phyloP scores from a whole-genome alignment of 2,329 filamentous ascomycete species.

The Hymenoscyphus fructigenus region DNA sequence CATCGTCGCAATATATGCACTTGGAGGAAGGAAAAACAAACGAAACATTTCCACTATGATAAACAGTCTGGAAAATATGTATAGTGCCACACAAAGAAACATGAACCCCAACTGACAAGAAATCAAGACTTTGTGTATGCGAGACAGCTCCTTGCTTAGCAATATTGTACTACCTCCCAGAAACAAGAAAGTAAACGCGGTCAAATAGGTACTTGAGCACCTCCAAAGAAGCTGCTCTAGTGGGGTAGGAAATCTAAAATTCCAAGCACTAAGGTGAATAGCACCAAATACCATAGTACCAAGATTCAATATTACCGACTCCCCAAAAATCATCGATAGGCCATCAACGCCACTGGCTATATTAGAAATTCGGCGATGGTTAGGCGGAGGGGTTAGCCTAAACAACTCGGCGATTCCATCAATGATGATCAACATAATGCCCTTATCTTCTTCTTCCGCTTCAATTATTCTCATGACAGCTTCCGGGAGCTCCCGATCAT shows the following conservation, averaged over 20 bases:
- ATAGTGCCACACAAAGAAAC: too few relatives aligned
- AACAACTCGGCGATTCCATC: background rate
- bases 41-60: slow-evolving; percentile 1
- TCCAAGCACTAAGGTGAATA: slow-evolving; percentile 23
- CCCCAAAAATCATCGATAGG: too few relatives aligned
- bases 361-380: background rate
- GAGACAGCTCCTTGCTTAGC: too few relatives aligned
- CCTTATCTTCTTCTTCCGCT: background rate
- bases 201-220: background rate
- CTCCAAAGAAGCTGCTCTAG: slow-evolving; percentile 6
- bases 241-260: slow-evolving; percentile 20
- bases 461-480: background rate
- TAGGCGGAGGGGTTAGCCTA: background rate
- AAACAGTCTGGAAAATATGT: background rate
- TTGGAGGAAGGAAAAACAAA: background rate
- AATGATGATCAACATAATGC: background rate
- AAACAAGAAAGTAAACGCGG: too few relatives aligned
- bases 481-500: background rate
- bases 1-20: background rate
- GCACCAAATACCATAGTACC: slow-evolving; percentile 17
- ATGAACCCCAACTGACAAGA: too few relatives aligned
- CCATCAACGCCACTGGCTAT: background rate
- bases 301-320: background rate
- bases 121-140: too few relatives aligned
- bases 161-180: too few relatives aligned